A percentile compares a stretch with the other conserved stretches of the same genome.
phyloP scores from a whole-genome alignment of 2,329 filamentous ascomycete genomes.

The Claviceps sp. region DNA sequence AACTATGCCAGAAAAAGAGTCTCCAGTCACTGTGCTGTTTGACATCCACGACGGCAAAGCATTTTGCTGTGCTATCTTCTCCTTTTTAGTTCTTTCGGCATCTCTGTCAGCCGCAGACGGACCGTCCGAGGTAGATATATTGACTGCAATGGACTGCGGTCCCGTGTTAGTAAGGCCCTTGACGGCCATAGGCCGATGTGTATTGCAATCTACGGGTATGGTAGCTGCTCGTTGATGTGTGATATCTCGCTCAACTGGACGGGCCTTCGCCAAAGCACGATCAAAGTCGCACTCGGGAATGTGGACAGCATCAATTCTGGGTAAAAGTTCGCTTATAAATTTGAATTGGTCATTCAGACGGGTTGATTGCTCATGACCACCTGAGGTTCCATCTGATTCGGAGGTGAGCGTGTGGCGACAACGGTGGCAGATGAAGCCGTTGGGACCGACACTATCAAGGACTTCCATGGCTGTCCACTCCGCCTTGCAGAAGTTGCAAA shows the following conservation, averaged over 20 bases:
- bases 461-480: constrained; percentile 89
- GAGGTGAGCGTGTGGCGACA: constrained; percentile 55
- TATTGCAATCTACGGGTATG: constrained; percentile 39
- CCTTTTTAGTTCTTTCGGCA: constrained; percentile 50
- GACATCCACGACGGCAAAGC: constrained; percentile 60
- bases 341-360: constrained; percentile 67
- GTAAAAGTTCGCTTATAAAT: constrained; percentile 63
- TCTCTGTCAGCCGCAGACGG: constrained; percentile 54
- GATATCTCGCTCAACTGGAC: constrained; percentile 53
- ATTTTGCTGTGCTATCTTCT: constrained; percentile 54
- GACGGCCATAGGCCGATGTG: constrained; percentile 51
- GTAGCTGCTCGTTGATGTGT: constrained; percentile 51
- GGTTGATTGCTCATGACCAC: constrained; percentile 60
- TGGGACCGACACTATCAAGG: constrained; percentile 56
- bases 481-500: constrained; percentile 66
- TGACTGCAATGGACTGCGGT: constrained; percentile 56
- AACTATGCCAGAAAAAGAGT: constrained; percentile 34
- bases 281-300: constrained; percentile 68
- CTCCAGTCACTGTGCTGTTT: constrained; percentile 53
- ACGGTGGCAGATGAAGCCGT: constrained; percentile 71
- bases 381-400: constrained; percentile 52
- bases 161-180: constrained; percentile 54
- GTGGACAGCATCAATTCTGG: constrained; percentile 59
- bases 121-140: constrained; percentile 52
- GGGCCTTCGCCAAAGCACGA: constrained; percentile 47